Base-by-base conservation (phyloP, 2,329 filamentous ascomycete species). In the Aotearoamyces nothofagi region DNA sequence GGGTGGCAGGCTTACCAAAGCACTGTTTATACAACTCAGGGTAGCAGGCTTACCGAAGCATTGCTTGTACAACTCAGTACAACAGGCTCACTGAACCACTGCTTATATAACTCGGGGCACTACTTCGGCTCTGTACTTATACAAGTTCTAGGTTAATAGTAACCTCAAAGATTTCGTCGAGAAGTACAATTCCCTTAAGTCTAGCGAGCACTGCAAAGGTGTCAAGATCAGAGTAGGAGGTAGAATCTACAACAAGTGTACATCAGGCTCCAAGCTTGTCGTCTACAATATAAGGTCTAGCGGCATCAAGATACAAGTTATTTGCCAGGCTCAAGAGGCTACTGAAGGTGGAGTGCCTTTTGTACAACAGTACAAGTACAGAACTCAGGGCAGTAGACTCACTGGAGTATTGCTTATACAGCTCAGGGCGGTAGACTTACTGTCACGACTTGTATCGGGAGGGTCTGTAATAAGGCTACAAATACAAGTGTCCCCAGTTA, bases 81-180 rank as follows among this genome's bases (percentile, higher is more conserved):
- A n/a, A n/a, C n/a, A n/a, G n/a, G n/a, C n/a, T n/a, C n/a, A n/a
- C n/a, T n/a, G n/a, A n/a, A n/a, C n/a, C n/a, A n/a, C n/a, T n/a
- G n/a, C n/a, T n/a, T n/a, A n/a, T n/a, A n/a, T n/a, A n/a, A n/a
- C n/a, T n/a, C n/a, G n/a, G n/a, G n/a, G n/a, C n/a, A n/a, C n/a
- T n/a, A n/a, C n/a, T n/a, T n/a, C n/a, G n/a, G n/a, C 87, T 49
- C 81, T 81, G 9, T 93, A 94, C 57, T 90, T 90, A 5, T 87
- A 98, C 76, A 77, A 75, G 66, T 96, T 93, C 67, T 64, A 86
- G 33, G 74, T 82, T 52, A 80, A 77, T 54, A 84, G 83, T 49
- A 79, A 90, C 46, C 64, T 93, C 36, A 66, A 69, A 48, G 70
- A 86, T 42, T 93, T 92, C 53, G 62, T 79, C 44, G 63, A 76